Conservation (phyloP, 306 rosid genomes). For the Comarum palustre region DNA sequence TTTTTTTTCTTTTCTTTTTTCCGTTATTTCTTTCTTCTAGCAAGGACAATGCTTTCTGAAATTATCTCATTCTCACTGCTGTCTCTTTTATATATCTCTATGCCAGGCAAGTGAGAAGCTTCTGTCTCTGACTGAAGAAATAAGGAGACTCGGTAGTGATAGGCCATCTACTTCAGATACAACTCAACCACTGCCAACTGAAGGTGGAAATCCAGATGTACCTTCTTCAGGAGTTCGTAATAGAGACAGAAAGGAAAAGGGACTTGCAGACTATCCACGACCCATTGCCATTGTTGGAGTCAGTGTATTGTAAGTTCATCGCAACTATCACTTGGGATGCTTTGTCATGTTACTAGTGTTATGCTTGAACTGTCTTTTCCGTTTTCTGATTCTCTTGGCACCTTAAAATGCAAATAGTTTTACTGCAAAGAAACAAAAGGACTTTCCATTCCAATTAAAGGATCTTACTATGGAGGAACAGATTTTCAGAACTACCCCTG, state of each 20-base stretch:
- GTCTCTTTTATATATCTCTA: neutral
- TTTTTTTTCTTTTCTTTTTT: too few relatives aligned
- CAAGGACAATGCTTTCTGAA: neutral
- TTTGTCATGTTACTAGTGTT: neutral
- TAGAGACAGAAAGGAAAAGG: slow-evolving; percentile 44
- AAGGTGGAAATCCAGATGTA: slow-evolving; percentile 28
- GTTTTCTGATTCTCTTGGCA: neutral
- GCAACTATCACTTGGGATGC: slow-evolving; percentile 7
- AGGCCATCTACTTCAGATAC: slow-evolving; percentile 31
- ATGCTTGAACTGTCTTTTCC: neutral
- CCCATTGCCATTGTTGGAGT: slow-evolving; percentile 82
- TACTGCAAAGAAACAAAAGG: neutral
- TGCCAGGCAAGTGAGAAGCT: slow-evolving; percentile 69
- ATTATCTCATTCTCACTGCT: neutral
- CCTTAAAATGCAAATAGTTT: too few relatives aligned
- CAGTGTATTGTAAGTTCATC: slow-evolving; percentile 79
- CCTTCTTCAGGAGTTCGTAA: slow-evolving; percentile 13
- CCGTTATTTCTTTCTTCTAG: too few relatives aligned
- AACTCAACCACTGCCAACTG: slow-evolving; percentile 29
- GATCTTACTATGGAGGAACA: neutral
- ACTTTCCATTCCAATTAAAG: neutral
- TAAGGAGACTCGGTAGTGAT: slow-evolving; percentile 61
- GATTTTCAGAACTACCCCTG: neutral
- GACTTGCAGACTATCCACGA: slow-evolving; percentile 74
- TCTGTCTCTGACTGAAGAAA: slow-evolving; percentile 55